phyloP scores from a whole-genome alignment of 176 grass and related monocot genomes.

The Carex cristatella region DNA sequence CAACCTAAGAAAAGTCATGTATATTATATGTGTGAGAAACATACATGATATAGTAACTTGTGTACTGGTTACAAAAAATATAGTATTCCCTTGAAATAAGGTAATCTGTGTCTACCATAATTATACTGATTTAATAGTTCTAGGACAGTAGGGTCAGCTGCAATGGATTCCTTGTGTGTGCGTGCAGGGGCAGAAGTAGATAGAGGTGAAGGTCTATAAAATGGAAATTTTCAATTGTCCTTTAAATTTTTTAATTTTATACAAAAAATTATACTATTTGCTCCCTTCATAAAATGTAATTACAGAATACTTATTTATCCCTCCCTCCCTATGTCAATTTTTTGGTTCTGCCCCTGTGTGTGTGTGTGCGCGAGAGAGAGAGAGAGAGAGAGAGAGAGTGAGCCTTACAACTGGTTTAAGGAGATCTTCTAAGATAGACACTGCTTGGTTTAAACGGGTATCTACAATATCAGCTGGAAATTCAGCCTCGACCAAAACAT shows the following conservation, averaged over 20 bases:
- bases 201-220: no score
- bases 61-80: background rate
- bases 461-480: slow-evolving; percentile 88
- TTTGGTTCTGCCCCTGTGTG: background rate
- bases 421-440: slow-evolving; percentile 83
- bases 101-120: background rate
- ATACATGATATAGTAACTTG: background rate
- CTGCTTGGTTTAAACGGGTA: slow-evolving; percentile 66
- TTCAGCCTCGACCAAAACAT: slow-evolving; percentile 93
- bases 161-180: background rate
- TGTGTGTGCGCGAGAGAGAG: background rate
- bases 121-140: slow-evolving; percentile 10
- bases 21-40: background rate
- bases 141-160: background rate
- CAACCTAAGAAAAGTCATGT: background rate
- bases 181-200: no score
- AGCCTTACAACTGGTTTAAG: slow-evolving; percentile 79
- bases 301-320: no score
- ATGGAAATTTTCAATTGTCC: no score
- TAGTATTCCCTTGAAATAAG: background rate
- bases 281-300: no score
- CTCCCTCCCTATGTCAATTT: no score
- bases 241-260: no score
- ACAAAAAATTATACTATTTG: no score
- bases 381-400: background rate